A percentile compares a stretch with the other conserved stretches of the same genome.
phyloP scores from a whole-genome alignment of 2,329 filamentous ascomycete genomes.

The Monosporascus sp. region DNA sequence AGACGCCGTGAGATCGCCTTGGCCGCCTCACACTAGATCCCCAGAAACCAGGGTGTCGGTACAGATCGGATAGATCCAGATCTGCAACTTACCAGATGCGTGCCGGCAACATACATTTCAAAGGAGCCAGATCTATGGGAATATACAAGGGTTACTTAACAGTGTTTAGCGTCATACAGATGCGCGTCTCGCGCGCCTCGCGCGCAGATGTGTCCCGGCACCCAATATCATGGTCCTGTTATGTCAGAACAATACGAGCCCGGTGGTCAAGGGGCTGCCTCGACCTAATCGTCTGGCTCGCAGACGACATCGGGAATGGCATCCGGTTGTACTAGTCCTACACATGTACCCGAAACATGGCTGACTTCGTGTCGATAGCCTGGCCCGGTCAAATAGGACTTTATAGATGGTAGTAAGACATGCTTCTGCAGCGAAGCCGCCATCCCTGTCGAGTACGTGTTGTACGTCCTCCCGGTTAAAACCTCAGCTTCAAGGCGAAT shows the following conservation, averaged over 20 bases:
- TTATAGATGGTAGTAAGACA: not conserved
- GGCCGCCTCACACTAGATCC: not conserved
- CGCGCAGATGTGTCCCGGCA: not conserved
- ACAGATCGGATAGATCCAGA: conserved; percentile 1
- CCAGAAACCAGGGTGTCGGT: not conserved
- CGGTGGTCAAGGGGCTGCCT: not conserved
- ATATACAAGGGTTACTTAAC: not conserved
- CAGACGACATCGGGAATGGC: not conserved
- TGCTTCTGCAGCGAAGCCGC: not conserved
- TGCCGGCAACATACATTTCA: not conserved
- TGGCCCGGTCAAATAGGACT: not conserved
- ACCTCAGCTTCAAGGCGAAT: not conserved
- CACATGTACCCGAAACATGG: not conserved
- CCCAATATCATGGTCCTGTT: not conserved
- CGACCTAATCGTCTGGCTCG: not conserved
- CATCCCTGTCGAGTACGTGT: not conserved
- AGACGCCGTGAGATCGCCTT: not conserved
- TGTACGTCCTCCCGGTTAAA: not conserved
- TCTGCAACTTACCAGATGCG: not conserved
- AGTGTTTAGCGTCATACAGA: not conserved
- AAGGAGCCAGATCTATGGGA: not conserved
- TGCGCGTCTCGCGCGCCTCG: not conserved
- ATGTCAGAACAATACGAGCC: not conserved
- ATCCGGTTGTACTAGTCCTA: not conserved
- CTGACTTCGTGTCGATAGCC: not conserved